Percentiles rank a stretch among this genome's conserved stretches.
Evolutionary conservation across 2,329 filamentous ascomycete genomes (phyloP).

Genomic region (Xylariaceae sp.): DNA sequence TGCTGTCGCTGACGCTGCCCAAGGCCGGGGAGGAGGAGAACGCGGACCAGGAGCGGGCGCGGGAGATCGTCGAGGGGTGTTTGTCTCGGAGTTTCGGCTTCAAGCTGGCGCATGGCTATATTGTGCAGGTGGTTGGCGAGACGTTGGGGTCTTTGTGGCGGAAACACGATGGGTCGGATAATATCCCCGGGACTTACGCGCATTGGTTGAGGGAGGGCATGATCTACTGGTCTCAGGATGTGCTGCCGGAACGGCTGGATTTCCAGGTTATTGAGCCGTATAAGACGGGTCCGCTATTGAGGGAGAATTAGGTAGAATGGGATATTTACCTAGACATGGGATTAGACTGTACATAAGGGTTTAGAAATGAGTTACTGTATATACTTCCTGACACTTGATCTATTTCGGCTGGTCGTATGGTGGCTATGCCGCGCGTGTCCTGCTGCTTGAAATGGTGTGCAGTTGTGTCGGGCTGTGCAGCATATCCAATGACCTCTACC

Average conservation of each 20-base stretch:
- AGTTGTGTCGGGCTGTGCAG: too few species aligned
- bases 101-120: conserved; percentile 53
- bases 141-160: conserved; percentile 54
- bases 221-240: conserved; percentile 43
- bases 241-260: conserved; percentile 35
- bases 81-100: conserved; percentile 50
- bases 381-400: too few species aligned
- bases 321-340: background rate
- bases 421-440: too few species aligned
- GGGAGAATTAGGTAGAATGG: conserved; percentile 17
- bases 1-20: conserved; percentile 44
- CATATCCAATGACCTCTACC: too few species aligned
- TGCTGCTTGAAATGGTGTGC: too few species aligned
- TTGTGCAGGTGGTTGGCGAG: conserved; percentile 44
- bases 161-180: conserved; percentile 45
- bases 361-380: too few species aligned
- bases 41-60: conserved; percentile 44
- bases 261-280: conserved; percentile 37
- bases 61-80: conserved; percentile 49
- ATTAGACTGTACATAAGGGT: background rate
- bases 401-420: too few species aligned
- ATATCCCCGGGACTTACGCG: conserved; percentile 49
- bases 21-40: conserved; percentile 38
- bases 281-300: conserved; percentile 38
- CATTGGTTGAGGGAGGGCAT: conserved; percentile 51